Conservation (phyloP, 2,329 filamentous ascomycete genomes). For the Paecilomyces variotii region DNA sequence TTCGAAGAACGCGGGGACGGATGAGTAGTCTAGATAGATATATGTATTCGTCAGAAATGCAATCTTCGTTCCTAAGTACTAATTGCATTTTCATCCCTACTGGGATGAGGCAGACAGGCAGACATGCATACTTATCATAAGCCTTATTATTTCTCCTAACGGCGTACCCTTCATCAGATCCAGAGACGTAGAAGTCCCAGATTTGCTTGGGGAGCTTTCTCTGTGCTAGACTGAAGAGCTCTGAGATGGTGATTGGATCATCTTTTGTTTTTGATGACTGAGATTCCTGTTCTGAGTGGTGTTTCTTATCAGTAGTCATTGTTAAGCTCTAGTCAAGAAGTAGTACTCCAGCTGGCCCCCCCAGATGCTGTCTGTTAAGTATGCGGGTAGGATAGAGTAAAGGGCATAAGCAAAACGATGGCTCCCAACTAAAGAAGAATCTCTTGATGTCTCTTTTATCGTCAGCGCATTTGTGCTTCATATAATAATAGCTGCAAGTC, state of each 20-base stretch:
- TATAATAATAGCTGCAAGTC: too few species aligned
- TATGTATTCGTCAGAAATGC: too few species aligned
- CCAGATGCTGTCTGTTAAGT: too few species aligned
- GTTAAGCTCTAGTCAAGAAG: neutral
- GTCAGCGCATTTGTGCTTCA: too few species aligned
- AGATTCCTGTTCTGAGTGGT: neutral
- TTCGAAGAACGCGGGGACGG: conserved; percentile 29
- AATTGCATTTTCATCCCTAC: neutral
- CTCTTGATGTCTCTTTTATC: too few species aligned
- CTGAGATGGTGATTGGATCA: neutral
- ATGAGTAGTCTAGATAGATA: conserved; percentile 5
- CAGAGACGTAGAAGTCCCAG: neutral
- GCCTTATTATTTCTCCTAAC: neutral
- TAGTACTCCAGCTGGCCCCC: too few species aligned
- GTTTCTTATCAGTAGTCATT: neutral
- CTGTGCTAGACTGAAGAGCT: neutral
- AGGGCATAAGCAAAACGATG: too few species aligned
- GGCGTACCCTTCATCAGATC: neutral
- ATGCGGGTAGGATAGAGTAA: too few species aligned
- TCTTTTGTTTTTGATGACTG: neutral
- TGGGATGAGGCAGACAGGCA: neutral
- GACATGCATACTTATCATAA: neutral
- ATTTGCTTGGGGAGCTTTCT: neutral
- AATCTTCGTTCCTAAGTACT: too few species aligned
- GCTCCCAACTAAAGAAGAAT: too few species aligned